Percentiles rank a stretch among this genome's conserved stretches.
Conservation (phyloP, 192 early-diverging fungal genomes). For the Podila epicladia region DNA sequence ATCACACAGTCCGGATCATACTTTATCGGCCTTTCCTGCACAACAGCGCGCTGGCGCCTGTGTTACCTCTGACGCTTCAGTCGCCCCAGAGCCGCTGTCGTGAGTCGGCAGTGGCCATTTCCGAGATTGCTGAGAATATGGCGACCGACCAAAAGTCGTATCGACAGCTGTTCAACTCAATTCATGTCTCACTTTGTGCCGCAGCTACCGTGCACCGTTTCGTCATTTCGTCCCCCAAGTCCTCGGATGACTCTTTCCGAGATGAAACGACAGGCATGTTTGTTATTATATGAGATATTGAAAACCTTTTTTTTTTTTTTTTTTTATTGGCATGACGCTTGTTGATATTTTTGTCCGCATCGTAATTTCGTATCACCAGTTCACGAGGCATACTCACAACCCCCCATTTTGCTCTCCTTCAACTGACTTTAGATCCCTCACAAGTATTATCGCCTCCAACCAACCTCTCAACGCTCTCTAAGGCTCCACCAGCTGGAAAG, state of each 20-base stretch:
- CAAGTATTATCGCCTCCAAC: neutral
- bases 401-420: neutral
- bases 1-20: slow-evolving; percentile 39
- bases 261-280: slow-evolving; percentile 9
- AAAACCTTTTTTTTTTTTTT: too few species aligned
- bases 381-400: neutral
- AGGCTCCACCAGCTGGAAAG: slow-evolving; percentile 7
- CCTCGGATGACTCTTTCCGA: neutral
- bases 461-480: slow-evolving; percentile 12
- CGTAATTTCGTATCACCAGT: neutral
- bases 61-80: slow-evolving; percentile 28
- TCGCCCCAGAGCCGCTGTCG: slow-evolving; percentile 31
- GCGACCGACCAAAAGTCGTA: slow-evolving; percentile 29
- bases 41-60: slow-evolving; percentile 19
- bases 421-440: neutral
- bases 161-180: slow-evolving; percentile 41
- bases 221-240: slow-evolving; percentile 18
- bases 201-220: slow-evolving; percentile 46
- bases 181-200: slow-evolving; percentile 38
- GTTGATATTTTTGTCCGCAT: neutral
- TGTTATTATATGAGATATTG: neutral
- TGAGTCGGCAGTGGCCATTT: slow-evolving; percentile 43
- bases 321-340: neutral
- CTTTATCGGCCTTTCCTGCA: slow-evolving; percentile 45
- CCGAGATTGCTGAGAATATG: slow-evolving; percentile 45